Conservation (phyloP, 441 rosid genomes). For the Euphorbia celastroides region DNA sequence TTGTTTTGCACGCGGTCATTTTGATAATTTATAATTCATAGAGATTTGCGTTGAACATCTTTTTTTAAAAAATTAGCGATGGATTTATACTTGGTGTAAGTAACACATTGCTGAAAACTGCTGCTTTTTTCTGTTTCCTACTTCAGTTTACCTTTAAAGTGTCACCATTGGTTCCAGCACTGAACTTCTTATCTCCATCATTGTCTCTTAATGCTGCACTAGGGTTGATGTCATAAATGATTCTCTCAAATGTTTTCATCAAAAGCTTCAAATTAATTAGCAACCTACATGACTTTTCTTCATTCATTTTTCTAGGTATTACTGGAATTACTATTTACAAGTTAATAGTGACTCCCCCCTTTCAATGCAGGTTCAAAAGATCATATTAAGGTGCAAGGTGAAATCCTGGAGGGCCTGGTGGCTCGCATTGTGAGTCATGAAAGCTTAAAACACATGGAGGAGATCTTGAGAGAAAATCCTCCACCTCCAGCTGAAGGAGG, state of each 20-base stretch:
- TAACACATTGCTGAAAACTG: neutral
- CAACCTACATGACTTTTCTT: neutral
- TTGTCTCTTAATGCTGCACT: neutral
- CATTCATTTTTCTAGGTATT: neutral
- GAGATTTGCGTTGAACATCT: neutral
- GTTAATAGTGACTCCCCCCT: neutral
- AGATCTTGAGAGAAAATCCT: slow-evolving; percentile 65
- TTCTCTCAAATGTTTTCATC: neutral
- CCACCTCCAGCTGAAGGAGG: slow-evolving; percentile 65
- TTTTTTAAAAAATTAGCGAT: neutral
- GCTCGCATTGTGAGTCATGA: slow-evolving; percentile 83
- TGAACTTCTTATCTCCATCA: neutral
- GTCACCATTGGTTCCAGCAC: neutral
- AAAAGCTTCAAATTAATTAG: neutral
- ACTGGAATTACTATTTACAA: neutral
- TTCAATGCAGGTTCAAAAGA: slow-evolving; percentile 65
- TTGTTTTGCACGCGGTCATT: neutral
- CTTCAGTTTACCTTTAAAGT: neutral
- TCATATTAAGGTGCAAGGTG: slow-evolving; percentile 84
- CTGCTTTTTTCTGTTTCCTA: neutral
- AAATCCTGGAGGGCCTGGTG: slow-evolving; percentile 94
- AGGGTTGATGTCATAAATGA: neutral
- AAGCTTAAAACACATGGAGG: slow-evolving; percentile 72
- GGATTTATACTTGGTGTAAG: neutral
- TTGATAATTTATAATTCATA: neutral